Evolutionary conservation across 495 filamentous ascomycete species (phyloP).

Genomic region (Trichoderma virens): DNA sequence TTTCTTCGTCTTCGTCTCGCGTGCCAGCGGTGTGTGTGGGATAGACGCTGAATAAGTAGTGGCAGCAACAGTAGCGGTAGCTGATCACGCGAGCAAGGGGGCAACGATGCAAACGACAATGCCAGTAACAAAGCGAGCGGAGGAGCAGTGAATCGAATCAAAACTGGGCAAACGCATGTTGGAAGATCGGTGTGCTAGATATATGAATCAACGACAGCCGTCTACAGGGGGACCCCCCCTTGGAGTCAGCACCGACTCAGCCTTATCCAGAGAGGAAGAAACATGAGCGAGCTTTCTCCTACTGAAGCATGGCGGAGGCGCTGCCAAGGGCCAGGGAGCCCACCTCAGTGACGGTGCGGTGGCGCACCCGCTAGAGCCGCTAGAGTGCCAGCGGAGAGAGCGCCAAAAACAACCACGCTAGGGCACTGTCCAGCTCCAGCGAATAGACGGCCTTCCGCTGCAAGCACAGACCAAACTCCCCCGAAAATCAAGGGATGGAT

Average conservation of each 20-base stretch:
- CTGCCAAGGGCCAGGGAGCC: conserved; percentile 6
- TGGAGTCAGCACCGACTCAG: too few relatives aligned
- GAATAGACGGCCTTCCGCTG: background rate
- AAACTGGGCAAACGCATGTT: background rate
- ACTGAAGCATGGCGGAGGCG: conserved; percentile 1
- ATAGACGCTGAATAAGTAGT: background rate
- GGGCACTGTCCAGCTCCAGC: background rate
- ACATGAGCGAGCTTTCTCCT: too few relatives aligned
- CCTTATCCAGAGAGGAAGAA: too few relatives aligned
- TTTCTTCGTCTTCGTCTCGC: too few relatives aligned
- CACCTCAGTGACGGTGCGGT: conserved; percentile 3
- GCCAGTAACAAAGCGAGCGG: conserved; percentile 1
- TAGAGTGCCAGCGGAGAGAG: conserved; percentile 1
- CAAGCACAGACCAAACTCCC: background rate
- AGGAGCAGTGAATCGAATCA: background rate
- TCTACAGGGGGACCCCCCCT: too few relatives aligned
- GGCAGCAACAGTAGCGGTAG: background rate
- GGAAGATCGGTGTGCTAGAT: conserved; percentile 2
- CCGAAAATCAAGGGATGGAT: background rate
- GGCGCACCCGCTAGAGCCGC: conserved; percentile 5
- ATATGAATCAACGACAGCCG: background rate
- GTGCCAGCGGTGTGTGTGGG: too few relatives aligned
- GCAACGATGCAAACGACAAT: background rate
- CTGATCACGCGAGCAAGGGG: conserved; percentile 2
- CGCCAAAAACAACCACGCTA: background rate